These are phyloP conservation scores for Amanita subjunquillea DNA, from an alignment of 768 basidiomycete species.

Conservation along the genomic window DNA sequence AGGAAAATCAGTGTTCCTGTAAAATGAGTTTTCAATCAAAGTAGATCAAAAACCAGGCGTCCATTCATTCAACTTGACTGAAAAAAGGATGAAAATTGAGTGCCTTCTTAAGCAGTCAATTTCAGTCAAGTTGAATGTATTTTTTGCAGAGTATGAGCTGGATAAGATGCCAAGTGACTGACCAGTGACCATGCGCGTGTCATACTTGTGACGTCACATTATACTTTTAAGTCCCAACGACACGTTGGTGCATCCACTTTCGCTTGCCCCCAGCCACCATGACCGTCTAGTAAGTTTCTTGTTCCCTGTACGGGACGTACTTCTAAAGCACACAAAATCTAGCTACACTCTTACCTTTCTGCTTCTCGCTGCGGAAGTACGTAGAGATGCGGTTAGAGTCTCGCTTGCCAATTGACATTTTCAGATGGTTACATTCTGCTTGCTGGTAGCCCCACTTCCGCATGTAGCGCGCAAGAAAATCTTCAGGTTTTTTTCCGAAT, in stretches of 20 bases:
- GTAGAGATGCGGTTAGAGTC: neutral
- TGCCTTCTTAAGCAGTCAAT: no score
- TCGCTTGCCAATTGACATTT: neutral
- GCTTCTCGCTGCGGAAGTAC: constrained; percentile 67
- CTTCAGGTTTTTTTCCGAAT: constrained; percentile 65
- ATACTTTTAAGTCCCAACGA: neutral
- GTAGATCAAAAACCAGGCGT: no score
- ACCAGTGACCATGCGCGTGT: no score
- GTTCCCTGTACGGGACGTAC: neutral
- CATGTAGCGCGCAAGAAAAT: constrained; percentile 59
- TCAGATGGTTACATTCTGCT: constrained; percentile 75
- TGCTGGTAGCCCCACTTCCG: constrained; percentile 81
- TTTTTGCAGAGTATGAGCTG: no score
- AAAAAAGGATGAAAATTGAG: no score
- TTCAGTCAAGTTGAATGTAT: no score
- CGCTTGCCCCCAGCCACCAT: constrained; percentile 16
- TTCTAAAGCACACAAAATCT: constrained; percentile 13
- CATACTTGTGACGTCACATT: constrained; percentile 11
- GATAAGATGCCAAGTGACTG: no score
- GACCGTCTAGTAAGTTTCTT: constrained; percentile 34
- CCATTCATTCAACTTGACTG: no score
- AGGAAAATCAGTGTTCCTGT: no score
- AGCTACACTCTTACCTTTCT: constrained; percentile 77
- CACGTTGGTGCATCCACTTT: neutral
- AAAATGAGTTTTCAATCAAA: no score